phyloP scores from a whole-genome alignment of 768 basidiomycete species.

The Crassisporium funariophilum region DNA sequence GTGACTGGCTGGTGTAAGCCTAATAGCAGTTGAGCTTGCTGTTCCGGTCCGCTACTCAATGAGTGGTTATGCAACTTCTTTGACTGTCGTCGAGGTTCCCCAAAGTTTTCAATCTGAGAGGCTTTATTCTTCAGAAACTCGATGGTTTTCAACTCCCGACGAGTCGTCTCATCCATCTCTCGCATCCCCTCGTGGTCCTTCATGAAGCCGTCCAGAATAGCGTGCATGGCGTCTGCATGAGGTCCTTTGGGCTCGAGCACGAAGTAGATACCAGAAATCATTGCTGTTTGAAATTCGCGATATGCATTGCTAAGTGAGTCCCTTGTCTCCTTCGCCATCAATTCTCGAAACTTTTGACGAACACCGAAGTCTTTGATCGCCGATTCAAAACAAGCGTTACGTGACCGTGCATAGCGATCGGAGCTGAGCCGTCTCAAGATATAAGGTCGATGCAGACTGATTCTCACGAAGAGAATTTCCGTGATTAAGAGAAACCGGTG shows the following conservation, averaged over 20 bases:
- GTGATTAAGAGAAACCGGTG: slow-evolving; percentile 90
- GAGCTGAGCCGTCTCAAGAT: slow-evolving; percentile 76
- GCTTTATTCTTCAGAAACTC: slow-evolving; percentile 77
- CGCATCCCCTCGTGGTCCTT: slow-evolving; percentile 62
- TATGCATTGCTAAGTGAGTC: slow-evolving; percentile 81
- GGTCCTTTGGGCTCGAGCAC: slow-evolving; percentile 76
- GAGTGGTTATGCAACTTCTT: slow-evolving; percentile 28
- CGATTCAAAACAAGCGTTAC: slow-evolving; percentile 88
- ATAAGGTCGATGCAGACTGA: slow-evolving; percentile 87
- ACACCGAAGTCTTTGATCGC: slow-evolving; percentile 86
- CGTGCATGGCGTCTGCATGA: slow-evolving; percentile 72
- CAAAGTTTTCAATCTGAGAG: slow-evolving; percentile 49
- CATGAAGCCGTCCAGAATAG: slow-evolving; percentile 78
- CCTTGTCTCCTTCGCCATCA: slow-evolving; percentile 61
- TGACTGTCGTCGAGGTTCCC: slow-evolving; percentile 26
- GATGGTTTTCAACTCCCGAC: slow-evolving; percentile 81
- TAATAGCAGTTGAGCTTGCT: slow-evolving; percentile 54
- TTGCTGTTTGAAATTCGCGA: slow-evolving; percentile 85
- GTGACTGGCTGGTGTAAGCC: slow-evolving; percentile 45
- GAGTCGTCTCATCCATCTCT: slow-evolving; percentile 83
- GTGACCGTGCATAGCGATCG: slow-evolving; percentile 79
- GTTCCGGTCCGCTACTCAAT: slow-evolving; percentile 33
- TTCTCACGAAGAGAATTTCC: slow-evolving; percentile 85
- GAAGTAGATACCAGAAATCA: slow-evolving; percentile 88
- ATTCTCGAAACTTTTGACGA: slow-evolving; percentile 66